Conservation (phyloP, 345 rosid species). For the Pistacia integerrima region DNA sequence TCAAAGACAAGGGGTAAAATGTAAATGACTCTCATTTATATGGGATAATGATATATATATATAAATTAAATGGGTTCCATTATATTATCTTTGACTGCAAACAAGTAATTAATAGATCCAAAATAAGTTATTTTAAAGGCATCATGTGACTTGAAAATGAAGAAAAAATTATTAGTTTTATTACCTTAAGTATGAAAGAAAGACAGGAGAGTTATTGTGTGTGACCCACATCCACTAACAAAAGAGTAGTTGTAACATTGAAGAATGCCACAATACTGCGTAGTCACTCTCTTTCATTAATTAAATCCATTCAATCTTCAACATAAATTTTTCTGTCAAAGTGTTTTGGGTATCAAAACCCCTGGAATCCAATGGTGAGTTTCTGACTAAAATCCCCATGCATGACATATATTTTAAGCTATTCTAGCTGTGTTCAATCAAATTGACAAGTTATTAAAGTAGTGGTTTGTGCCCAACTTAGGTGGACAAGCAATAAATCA, state of each 20-base stretch:
- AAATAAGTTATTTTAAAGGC: background rate
- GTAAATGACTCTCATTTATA: no score
- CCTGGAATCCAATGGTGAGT: slow-evolving; percentile 10
- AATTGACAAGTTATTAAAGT: background rate
- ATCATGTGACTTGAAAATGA: slow-evolving; percentile 11
- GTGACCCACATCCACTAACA: background rate
- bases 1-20: no score
- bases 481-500: slow-evolving; percentile 14
- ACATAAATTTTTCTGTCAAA: background rate
- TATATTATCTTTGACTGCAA: background rate
- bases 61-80: background rate
- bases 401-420: no score
- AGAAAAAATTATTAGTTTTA: background rate
- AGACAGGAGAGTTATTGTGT: background rate
- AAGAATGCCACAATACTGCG: background rate
- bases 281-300: background rate
- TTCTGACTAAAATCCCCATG: background rate
- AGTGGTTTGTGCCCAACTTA: background rate
- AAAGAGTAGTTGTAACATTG: background rate
- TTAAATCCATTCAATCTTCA: background rate
- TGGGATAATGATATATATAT: no score
- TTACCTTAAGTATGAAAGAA: background rate
- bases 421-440: background rate
- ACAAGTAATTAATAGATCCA: background rate
- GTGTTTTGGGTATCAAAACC: background rate